Evolutionary conservation across 768 basidiomycete genomes (phyloP).

Genomic region (Sporobolomyces phaffii): DNA sequence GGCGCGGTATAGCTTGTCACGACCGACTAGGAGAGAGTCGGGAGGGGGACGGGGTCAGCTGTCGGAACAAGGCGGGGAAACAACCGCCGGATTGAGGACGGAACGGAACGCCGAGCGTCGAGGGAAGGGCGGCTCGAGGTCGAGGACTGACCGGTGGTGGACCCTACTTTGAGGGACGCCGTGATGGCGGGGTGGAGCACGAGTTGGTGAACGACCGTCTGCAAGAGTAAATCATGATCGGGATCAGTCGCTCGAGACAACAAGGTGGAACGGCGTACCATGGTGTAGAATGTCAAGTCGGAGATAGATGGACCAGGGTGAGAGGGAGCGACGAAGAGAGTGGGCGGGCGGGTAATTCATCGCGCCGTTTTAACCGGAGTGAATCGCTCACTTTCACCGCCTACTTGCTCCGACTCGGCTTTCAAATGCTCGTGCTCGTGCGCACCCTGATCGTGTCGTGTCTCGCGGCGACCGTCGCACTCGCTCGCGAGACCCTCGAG

Average conservation of each 20-base stretch:
- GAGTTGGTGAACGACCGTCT: conserved; percentile 51
- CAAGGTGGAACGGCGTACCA: no score
- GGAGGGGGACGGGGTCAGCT: background rate
- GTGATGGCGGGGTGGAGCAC: conserved; percentile 78
- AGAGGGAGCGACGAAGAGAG: background rate
- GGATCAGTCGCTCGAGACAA: background rate
- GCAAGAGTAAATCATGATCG: background rate
- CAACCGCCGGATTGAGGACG: no score
- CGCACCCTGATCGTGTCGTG: background rate
- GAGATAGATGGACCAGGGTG: background rate
- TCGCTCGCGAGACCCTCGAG: conserved; percentile 29
- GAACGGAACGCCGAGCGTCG: no score
- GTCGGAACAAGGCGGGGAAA: conserved; percentile 14
- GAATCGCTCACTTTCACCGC: background rate
- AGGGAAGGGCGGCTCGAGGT: background rate
- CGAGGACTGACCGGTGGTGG: conserved; percentile 55
- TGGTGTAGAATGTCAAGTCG: no score
- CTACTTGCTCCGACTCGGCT: background rate
- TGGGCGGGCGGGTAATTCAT: background rate
- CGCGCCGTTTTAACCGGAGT: no score
- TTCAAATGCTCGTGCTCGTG: background rate
- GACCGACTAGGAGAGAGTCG: conserved; percentile 52
- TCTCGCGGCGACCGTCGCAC: background rate
- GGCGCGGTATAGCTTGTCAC: conserved; percentile 92
- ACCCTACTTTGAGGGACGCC: conserved; percentile 66